These are phyloP conservation scores for Mallotus japonicus DNA, from an alignment of 441 rosid genomes.

Conservation along the genomic window DNA sequence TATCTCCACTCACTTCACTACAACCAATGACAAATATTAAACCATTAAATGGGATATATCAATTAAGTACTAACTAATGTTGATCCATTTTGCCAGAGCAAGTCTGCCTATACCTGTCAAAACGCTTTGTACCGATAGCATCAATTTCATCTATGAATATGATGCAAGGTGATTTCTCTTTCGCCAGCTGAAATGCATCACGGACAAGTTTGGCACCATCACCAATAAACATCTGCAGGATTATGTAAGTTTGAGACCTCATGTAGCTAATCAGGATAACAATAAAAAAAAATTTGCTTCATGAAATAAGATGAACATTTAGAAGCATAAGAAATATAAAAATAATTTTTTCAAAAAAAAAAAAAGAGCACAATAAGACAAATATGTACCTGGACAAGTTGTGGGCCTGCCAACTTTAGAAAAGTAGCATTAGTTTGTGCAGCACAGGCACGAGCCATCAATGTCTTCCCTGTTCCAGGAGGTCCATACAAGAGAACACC, in stretches of 20 bases:
- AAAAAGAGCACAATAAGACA: neutral
- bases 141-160: conserved; percentile 97
- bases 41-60: conserved; percentile 6
- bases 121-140: conserved; percentile 97
- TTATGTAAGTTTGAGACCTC: conserved; percentile 11
- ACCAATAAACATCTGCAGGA: conserved; percentile 89
- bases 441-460: conserved; percentile 99
- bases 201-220: conserved; percentile 99
- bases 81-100: neutral
- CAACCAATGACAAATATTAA: conserved; percentile 26
- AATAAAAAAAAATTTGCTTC: neutral
- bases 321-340: too few species aligned
- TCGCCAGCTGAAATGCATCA: conserved; percentile 99
- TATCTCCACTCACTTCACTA: conserved; percentile 98
- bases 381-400: conserved; percentile 73
- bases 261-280: neutral
- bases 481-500: conserved; percentile 97
- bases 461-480: conserved; percentile 96
- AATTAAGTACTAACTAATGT: neutral
- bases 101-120: conserved; percentile 60
- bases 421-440: conserved; percentile 98
- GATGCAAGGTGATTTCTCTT: conserved; percentile 98
- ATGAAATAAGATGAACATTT: too few species aligned
- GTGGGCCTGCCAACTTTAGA: conserved; percentile 95
- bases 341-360: too few species aligned